Evolutionary conservation across 2,329 filamentous ascomycete genomes (phyloP), one percentile per base, ranked within the genome.

Genomic region (Teratosphaeria viscida): DNA sequence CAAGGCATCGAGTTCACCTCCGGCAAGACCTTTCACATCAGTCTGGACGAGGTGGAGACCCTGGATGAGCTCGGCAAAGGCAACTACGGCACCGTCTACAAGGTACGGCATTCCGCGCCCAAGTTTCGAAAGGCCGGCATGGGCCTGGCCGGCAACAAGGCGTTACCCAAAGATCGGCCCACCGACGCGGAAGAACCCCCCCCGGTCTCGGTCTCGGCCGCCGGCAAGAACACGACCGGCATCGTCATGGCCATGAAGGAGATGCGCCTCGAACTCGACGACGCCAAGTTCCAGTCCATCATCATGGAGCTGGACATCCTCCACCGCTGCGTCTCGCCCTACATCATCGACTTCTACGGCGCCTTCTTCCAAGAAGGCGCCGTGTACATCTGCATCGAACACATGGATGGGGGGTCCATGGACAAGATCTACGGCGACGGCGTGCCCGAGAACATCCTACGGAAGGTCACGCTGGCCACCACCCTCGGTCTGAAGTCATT

Each of bases 171-270:
- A 23, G 29, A 74, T 73, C 34, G 69, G 73, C 29, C 63, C 62
- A 23, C 54, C 61, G 43, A 63, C 57, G 70, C n/a, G 77, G 76
- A 52, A 10, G 52, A 55, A 5, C 6, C 19, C 8, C 27, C 16
- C 4, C 35, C 35, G 3, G 52, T 56, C 7, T 26, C 52, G 6
- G 52, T 53, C 35, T 53, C 14, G 2, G 57, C 26, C 26, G 54
- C 54, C n/a, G 43, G 43, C 29, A 47, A 52, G 4, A 84, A 82
- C 52, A 79, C 78, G 0, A 86, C 85, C 0, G 91, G 92, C 19
- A 83, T 89, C 56, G 81, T 96, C 61, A 97, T 99, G 94, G 94
- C 94, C 14, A 99, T 99, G 94, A 99, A 99, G 74, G 94, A 99
- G 75, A 95, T 99, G 68, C 85, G 94, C 23, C 79, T 99, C 10